phyloP scores from a whole-genome alignment of 75 land plant species.

The Pinus albicaulis region DNA sequence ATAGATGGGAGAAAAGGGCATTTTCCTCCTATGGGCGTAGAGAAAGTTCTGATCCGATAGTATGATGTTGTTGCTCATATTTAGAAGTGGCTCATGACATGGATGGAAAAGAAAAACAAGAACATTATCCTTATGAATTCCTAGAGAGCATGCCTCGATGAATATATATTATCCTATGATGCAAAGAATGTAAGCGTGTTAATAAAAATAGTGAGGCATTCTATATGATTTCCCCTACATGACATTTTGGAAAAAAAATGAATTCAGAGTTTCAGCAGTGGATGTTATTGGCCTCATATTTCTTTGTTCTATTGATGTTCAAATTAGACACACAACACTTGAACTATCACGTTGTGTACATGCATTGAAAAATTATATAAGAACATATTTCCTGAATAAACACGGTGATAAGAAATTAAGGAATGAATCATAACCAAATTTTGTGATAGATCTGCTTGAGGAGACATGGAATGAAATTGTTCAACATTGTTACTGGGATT shows the following conservation, averaged over 20 bases:
- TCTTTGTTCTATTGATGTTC: conserved; percentile 89
- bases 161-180: conserved; percentile 45
- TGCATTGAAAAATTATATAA: conserved; percentile 81
- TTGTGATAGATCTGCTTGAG: conserved; percentile 94
- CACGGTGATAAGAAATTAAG: conserved; percentile 32
- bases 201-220: conserved; percentile 21
- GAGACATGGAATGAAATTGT: conserved; percentile 99
- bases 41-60: conserved; percentile 84
- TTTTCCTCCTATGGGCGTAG: conserved; percentile 96
- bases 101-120: conserved; percentile 99
- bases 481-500: conserved; percentile 96
- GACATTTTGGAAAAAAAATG: conserved; percentile 41
- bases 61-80: conserved; percentile 92
- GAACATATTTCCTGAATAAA: conserved; percentile 34
- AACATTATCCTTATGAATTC: conserved; percentile 57
- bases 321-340: conserved; percentile 86
- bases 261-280: conserved; percentile 81
- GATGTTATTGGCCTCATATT: conserved; percentile 97
- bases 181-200: conserved; percentile 25
- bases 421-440: conserved; percentile 69
- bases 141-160: conserved; percentile 86
- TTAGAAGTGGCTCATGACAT: conserved; percentile 77
- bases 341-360: conserved; percentile 93
- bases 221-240: conserved; percentile 34
- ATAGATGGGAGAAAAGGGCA: conserved; percentile 85